A percentile compares a stretch with the other conserved stretches of the same genome.
Conservation (phyloP, 176 grass and related monocot species). For the Dactylis glomerata region DNA sequence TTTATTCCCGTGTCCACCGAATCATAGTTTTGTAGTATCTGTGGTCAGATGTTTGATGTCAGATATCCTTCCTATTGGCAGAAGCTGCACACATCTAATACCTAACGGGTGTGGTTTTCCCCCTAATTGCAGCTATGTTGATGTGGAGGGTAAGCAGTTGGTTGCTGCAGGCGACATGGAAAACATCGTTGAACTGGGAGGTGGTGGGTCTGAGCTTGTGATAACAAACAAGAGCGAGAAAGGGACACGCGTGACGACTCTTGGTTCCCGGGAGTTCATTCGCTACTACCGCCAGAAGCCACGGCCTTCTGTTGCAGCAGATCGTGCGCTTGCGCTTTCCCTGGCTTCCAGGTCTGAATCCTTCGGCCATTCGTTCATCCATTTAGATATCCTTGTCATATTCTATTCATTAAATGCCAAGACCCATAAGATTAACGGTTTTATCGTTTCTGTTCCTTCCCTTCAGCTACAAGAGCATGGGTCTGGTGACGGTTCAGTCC, state of each 20-base stretch:
- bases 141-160: conserved; percentile 76
- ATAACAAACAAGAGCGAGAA: conserved; percentile 67
- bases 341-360: conserved; percentile 72
- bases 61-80: neutral
- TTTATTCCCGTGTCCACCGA: neutral
- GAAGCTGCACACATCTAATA: neutral
- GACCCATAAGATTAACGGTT: neutral
- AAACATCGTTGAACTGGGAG: conserved; percentile 62
- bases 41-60: neutral
- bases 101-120: neutral
- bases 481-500: conserved; percentile 81
- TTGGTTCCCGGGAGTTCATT: conserved; percentile 86
- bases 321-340: conserved; percentile 62
- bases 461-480: conserved; percentile 80
- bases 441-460: neutral
- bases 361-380: neutral
- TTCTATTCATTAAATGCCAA: neutral
- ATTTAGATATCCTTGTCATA: neutral
- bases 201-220: conserved; percentile 75
- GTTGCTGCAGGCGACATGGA: conserved; percentile 45
- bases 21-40: neutral
- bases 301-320: conserved; percentile 58
- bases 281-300: conserved; percentile 91
- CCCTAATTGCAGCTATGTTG: conserved; percentile 59
- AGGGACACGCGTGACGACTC: conserved; percentile 48